Evolutionary conservation across 1,139 yeast genomes (phyloP).

Genomic region (Debaryomycetaceae sp.): DNA sequence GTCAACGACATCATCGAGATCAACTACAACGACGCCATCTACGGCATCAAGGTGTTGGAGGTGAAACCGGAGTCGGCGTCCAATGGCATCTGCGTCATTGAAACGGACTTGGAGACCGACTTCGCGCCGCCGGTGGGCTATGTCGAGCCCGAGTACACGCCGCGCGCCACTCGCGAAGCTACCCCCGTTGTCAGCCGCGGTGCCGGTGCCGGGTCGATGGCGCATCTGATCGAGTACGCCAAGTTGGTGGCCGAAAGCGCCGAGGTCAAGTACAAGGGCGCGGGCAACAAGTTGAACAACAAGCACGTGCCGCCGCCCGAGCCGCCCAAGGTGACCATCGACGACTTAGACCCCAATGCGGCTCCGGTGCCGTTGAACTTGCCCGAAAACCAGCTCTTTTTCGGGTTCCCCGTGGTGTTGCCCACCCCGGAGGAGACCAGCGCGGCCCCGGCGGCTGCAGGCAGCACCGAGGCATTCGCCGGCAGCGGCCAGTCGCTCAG

Average conservation of each 20-base stretch:
- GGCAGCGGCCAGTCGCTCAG: constrained; percentile 74
- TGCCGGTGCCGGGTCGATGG: constrained; percentile 72
- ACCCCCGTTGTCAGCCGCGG: constrained; percentile 36
- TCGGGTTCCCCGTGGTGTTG: constrained; percentile 88
- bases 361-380: constrained; percentile 69
- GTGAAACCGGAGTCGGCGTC: constrained; percentile 70
- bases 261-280: constrained; percentile 44
- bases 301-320: too few relatives aligned
- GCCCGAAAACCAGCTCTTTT: constrained; percentile 84
- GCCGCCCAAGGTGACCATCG: constrained; percentile 23
- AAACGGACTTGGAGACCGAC: constrained; percentile 94
- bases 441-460: constrained; percentile 29
- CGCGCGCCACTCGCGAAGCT: constrained; percentile 28
- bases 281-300: constrained; percentile 74
- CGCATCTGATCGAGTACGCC: constrained; percentile 67
- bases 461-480: constrained; percentile 30
- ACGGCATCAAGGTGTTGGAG: constrained; percentile 80
- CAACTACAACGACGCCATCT: constrained; percentile 74
- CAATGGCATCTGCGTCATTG: constrained; percentile 86
- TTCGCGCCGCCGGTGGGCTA: constrained; percentile 99
- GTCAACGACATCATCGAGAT: constrained; percentile 83
- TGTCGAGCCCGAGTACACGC: constrained; percentile 75
- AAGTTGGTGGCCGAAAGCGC: constrained; percentile 42
- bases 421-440: constrained; percentile 48
- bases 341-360: constrained; percentile 46